Evolutionary conservation across 1,284 basidiomycete species (phyloP), one percentile per base, ranked within the genome.

Genomic region (Apiotrichum brassicae): DNA sequence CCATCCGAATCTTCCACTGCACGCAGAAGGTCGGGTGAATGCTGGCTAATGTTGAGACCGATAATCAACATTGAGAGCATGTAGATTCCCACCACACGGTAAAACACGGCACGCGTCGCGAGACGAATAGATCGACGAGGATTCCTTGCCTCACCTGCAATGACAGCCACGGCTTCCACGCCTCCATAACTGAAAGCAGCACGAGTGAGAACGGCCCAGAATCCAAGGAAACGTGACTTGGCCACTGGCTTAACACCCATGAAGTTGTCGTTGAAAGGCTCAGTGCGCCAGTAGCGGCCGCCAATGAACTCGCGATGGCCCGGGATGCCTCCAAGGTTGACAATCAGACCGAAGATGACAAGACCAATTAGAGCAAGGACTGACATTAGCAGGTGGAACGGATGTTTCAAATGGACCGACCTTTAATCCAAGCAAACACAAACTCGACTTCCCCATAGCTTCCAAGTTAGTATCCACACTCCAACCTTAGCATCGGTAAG

Each of bases 321-420:
- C 1, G 84, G 83, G 0, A 79, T 82, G 54, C 84, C 84, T 43
- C 85, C 85, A 12, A 86, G 78, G 59, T 86, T 83, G 44, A 86
- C 78, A 48, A 86, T 70, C 37, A 87, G 75, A 43, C 84, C 85
- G 48, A 77, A 75, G 46, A 86, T 61, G 50, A 85, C 79, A 26
- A 66, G 48, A 1, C 49, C 57, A 35, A 58, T 43, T 16, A 61
- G 84, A 0, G 84, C 84, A 43, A 34, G 33, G 33, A n/a, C 33
- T 34, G 33, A 12, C n/a, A 34, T 30, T 7, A 30, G 28, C 28
- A 30, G 8, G 28, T n/a, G n/a, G n/a, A n/a, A n/a, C n/a, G n/a
- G n/a, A n/a, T n/a, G n/a, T n/a, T n/a, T n/a, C n/a, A n/a, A n/a
- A n/a, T n/a, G n/a, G n/a, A 30, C 28, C 85, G 72, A 25, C 88